These are phyloP conservation scores for Diaporthe destruens DNA, from an alignment of 2,329 filamentous ascomycete genomes.

Conservation along the genomic window DNA sequence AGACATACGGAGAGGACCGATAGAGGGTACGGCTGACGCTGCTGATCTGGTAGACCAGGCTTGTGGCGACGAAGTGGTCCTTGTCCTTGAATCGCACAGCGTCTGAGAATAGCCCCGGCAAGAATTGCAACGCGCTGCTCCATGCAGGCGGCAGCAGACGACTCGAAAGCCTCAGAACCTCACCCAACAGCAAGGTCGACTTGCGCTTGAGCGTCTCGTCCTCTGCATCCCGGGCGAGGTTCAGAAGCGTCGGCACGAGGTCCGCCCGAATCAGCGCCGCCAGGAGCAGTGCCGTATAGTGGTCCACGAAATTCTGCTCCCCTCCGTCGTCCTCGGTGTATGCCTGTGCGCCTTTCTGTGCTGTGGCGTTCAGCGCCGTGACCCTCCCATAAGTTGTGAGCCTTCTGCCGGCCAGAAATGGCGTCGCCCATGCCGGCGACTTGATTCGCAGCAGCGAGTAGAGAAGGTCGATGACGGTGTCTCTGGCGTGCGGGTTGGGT, in stretches of 20 bases:
- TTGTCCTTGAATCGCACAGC: slow-evolving; percentile 80
- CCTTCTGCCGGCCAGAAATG: slow-evolving; percentile 90
- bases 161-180: slow-evolving; percentile 90
- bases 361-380: slow-evolving; percentile 79
- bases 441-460: slow-evolving; percentile 89
- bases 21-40: slow-evolving; percentile 95
- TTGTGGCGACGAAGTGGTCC: slow-evolving; percentile 82
- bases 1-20: slow-evolving; percentile 73
- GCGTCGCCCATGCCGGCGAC: slow-evolving; percentile 92
- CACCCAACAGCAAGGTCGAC: slow-evolving; percentile 89
- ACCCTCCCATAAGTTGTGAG: slow-evolving; percentile 98
- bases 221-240: slow-evolving; percentile 76
- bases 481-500: slow-evolving; percentile 68
- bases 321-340: slow-evolving; percentile 75
- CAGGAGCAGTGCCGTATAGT: slow-evolving; percentile 91
- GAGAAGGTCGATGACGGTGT: slow-evolving; percentile 88
- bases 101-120: slow-evolving; percentile 85
- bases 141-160: slow-evolving; percentile 84
- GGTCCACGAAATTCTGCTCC: slow-evolving; percentile 89
- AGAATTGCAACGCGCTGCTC: slow-evolving; percentile 86
- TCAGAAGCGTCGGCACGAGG: slow-evolving; percentile 72
- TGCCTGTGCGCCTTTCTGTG: slow-evolving; percentile 60
- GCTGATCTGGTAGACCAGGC: slow-evolving; percentile 97
- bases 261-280: slow-evolving; percentile 88
- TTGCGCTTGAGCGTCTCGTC: slow-evolving; percentile 84